Conservation (phyloP, 371 early-diverging fungal genomes). For the Syncephalastrum racemosum region DNA sequence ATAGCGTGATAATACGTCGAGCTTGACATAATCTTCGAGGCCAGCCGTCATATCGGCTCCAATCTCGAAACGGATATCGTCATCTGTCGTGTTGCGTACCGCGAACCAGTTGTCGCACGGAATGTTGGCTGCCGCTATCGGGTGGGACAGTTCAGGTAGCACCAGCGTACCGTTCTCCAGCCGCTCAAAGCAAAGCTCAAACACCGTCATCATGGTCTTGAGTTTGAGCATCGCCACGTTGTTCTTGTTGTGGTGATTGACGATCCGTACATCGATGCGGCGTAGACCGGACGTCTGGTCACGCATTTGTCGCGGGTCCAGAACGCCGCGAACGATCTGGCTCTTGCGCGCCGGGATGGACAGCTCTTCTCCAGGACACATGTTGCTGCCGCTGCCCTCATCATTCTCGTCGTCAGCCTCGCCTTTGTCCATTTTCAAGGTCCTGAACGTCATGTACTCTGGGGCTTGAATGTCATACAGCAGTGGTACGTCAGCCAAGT, state of each 20-base stretch:
- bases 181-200: constrained; percentile 80
- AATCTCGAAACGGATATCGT: constrained; percentile 81
- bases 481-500: constrained; percentile 66
- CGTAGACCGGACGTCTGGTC: constrained; percentile 55
- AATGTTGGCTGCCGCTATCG: constrained; percentile 51
- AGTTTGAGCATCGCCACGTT: constrained; percentile 59
- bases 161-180: constrained; percentile 64
- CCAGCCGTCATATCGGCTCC: constrained; percentile 63
- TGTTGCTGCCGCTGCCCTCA: constrained; percentile 1
- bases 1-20: constrained; percentile 80
- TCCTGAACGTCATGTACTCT: constrained; percentile 44
- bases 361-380: constrained; percentile 26
- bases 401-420: constrained; percentile 13
- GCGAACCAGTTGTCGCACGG: constrained; percentile 86
- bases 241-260: constrained; percentile 67
- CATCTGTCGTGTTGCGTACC: constrained; percentile 71
- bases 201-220: constrained; percentile 64
- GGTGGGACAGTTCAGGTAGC: constrained; percentile 74
- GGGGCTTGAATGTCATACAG: constrained; percentile 60
- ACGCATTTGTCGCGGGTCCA: constrained; percentile 62
- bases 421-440: constrained; percentile 17
- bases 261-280: constrained; percentile 49
- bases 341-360: constrained; percentile 35
- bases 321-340: constrained; percentile 46
- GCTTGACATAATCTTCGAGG: constrained; percentile 57